Conservation (phyloP, 1,284 basidiomycete species). For the Apiotrichum akiyoshidainum region DNA sequence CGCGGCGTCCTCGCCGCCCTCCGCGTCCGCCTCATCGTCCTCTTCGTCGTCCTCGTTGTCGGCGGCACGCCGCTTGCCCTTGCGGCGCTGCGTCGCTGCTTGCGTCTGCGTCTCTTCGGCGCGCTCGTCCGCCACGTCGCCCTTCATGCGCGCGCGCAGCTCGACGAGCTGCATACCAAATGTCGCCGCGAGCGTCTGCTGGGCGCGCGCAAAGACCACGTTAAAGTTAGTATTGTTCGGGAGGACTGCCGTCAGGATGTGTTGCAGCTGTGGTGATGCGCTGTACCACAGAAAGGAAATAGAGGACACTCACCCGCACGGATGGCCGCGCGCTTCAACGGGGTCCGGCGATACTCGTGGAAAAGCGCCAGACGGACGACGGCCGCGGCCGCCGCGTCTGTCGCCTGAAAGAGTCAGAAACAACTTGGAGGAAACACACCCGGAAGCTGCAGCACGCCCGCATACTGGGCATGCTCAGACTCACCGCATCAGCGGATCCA, state of each 20-base stretch:
- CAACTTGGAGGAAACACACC: not conserved
- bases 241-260: slow-evolving; percentile 23
- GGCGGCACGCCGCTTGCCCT: slow-evolving; percentile 24
- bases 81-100: slow-evolving; percentile 17
- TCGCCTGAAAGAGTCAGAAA: slow-evolving; percentile 15
- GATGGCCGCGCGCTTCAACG: slow-evolving; percentile 36
- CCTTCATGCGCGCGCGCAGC: slow-evolving; percentile 31
- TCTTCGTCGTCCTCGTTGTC: slow-evolving; percentile 25
- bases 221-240: slow-evolving; percentile 31
- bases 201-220: slow-evolving; percentile 32
- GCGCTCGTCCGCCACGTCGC: slow-evolving; percentile 9
- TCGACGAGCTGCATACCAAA: slow-evolving; percentile 49
- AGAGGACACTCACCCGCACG: slow-evolving; percentile 32
- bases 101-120: slow-evolving; percentile 19
- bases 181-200: slow-evolving; percentile 26
- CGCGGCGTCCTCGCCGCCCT: slow-evolving; percentile 14
- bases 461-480: not conserved
- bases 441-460: not conserved
- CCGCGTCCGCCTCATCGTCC: slow-evolving; percentile 28
- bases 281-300: no score
- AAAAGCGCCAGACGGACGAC: slow-evolving; percentile 45
- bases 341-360: slow-evolving; percentile 37
- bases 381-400: slow-evolving; percentile 30
- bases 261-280: not conserved
- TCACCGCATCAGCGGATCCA: not conserved